A percentile compares a stretch with the other conserved stretches of the same genome.
phyloP scores from a whole-genome alignment of 306 rosid species.

The Vicia sativa region DNA sequence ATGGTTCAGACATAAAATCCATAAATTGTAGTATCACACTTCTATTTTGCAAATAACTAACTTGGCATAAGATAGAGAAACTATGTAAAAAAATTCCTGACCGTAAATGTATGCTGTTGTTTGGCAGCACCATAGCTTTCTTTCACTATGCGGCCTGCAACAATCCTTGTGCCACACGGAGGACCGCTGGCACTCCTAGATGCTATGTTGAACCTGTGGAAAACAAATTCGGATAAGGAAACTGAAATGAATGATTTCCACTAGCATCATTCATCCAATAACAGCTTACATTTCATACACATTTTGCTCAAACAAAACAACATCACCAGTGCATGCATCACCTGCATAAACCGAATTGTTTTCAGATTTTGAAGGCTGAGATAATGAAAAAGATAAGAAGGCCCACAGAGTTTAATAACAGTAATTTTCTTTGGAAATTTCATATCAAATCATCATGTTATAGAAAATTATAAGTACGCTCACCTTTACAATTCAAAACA shows the following conservation, averaged over 20 bases:
- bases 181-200: conserved; percentile 78
- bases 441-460: not conserved
- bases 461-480: not conserved
- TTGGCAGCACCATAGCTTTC: conserved; percentile 93
- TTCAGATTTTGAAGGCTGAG: conserved; percentile 24
- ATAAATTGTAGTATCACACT: conserved; percentile 7
- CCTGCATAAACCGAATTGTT: conserved; percentile 55
- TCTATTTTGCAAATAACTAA: conserved; percentile 2
- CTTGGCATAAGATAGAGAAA: conserved; percentile 6
- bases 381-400: not conserved
- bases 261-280: too few species aligned
- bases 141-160: conserved; percentile 87
- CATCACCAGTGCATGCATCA: conserved; percentile 90
- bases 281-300: conserved; percentile 79
- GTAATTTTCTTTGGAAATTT: conserved; percentile 3
- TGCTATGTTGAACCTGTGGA: conserved; percentile 71
- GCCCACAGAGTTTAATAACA: conserved; percentile 11
- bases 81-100: conserved; percentile 44
- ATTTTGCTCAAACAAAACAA: conserved; percentile 89
- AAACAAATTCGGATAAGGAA: conserved; percentile 27
- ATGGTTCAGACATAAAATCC: conserved; percentile 13
- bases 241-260: conserved; percentile 9
- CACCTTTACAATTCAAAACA: conserved; percentile 83
- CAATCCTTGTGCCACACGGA: conserved; percentile 72
- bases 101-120: conserved; percentile 92